phyloP scores from a whole-genome alignment of 352 stramenopile species.

The Phytophthora citricola region DNA sequence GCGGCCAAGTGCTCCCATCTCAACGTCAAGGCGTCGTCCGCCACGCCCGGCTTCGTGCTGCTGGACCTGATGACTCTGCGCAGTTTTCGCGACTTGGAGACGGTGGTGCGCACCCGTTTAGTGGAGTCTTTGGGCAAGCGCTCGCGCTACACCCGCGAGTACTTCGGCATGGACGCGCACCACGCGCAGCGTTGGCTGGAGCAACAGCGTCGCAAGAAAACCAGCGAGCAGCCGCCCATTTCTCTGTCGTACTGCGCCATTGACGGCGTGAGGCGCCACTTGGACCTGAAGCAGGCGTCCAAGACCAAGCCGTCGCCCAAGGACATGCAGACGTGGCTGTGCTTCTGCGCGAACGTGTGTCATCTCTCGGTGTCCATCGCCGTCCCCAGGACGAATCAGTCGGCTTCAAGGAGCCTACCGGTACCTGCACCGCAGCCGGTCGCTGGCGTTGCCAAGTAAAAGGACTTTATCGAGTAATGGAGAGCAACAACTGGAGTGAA shows the following conservation, averaged over 20 bases:
- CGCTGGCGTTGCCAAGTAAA: slow-evolving; percentile 20
- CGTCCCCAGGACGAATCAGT: slow-evolving; percentile 11
- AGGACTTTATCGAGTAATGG: neutral
- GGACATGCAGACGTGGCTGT: slow-evolving; percentile 57
- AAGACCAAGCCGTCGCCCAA: slow-evolving; percentile 17
- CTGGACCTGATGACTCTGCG: slow-evolving; percentile 55
- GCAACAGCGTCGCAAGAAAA: slow-evolving; percentile 34
- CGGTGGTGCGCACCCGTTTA: slow-evolving; percentile 44
- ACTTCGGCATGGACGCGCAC: slow-evolving; percentile 42
- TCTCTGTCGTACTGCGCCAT: slow-evolving; percentile 51
- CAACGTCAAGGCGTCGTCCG: slow-evolving; percentile 12
- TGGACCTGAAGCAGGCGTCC: slow-evolving; percentile 22
- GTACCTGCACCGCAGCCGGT: slow-evolving; percentile 10
- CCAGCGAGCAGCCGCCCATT: slow-evolving; percentile 32
- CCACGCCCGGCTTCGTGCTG: slow-evolving; percentile 39
- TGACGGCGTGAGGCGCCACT: slow-evolving; percentile 32
- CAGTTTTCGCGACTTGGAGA: slow-evolving; percentile 50
- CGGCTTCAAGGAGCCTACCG: slow-evolving; percentile 3
- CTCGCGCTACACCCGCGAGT: slow-evolving; percentile 39
- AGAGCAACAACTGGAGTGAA: slow-evolving; percentile 5
- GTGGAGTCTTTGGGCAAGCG: slow-evolving; percentile 33
- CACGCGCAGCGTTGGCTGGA: slow-evolving; percentile 42
- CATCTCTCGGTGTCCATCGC: slow-evolving; percentile 54
- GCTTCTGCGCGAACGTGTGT: slow-evolving; percentile 72
- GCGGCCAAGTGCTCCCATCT: slow-evolving; percentile 21